phyloP scores from a whole-genome alignment of 495 filamentous ascomycete species.

The Halenospora varia region DNA sequence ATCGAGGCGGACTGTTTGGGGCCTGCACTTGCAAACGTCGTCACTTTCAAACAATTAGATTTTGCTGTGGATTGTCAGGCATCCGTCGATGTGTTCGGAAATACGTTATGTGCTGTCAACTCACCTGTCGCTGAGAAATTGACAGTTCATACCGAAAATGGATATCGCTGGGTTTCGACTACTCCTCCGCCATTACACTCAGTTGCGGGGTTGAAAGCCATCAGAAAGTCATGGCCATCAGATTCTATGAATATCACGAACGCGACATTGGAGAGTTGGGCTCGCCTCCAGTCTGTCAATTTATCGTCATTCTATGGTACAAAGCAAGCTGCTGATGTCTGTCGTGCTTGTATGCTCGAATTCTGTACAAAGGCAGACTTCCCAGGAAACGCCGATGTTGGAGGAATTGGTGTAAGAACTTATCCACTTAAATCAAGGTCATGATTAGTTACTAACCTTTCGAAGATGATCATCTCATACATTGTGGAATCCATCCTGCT shows the following conservation, averaged over 20 bases:
- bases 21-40: not conserved
- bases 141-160: not conserved
- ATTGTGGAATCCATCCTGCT: not conserved
- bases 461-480: not conserved
- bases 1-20: not conserved
- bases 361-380: not conserved
- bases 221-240: not conserved
- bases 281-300: not conserved
- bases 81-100: not conserved
- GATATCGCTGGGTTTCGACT: not conserved
- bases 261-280: not conserved
- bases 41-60: not conserved
- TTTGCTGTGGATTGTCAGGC: not conserved
- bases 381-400: not conserved
- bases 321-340: not conserved
- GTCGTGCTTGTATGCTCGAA: not conserved
- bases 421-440: not conserved
- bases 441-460: not conserved
- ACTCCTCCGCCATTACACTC: not conserved
- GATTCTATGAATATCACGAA: not conserved
- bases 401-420: not conserved
- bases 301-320: not conserved
- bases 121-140: not conserved
- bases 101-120: not conserved
- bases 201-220: not conserved